Base-by-base conservation (phyloP, 2,329 filamentous ascomycete species). In the Aspergillus ustus region DNA sequence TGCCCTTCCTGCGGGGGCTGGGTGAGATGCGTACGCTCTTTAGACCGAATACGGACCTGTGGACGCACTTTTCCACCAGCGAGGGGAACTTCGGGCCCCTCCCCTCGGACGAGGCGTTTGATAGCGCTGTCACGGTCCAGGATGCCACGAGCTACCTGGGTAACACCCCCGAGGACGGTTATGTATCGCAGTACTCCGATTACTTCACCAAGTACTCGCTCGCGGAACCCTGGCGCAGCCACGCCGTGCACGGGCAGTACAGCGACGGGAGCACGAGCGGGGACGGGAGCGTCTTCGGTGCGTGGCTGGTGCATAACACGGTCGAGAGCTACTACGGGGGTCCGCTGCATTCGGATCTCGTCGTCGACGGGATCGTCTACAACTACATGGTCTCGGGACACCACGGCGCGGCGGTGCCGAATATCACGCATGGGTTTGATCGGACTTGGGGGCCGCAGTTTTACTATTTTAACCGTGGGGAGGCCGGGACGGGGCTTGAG, bases 191-290 rank as follows among this genome's bases (percentile, higher is more conserved):
- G 46, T 81, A 84, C 61, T 79, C 84, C 1, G 83, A 88, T 46
- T 89, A 88, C 71, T 89, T 88, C 67, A 89, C 87, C 20, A 89
- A 89, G 70, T 89, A 89, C 67, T 88, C 84, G 0, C 88, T 89
- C 61, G 78, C 81, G 6, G 84, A 85, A 59, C 79, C 79, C 69
- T 88, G 85, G 84, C 78, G 85, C 50, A 79, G 86, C 49, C 84
- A 87, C 61, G 79, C 80, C 40, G 85, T 83, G 2, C 85, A 88
- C 66, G 86, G 86, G 2, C 69, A 81, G 61, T 87, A 80, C 66
- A 79, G 80, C 2, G 83, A 84, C 70, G 84, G 84, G 1, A 80
- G 78, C 2, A 77, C 76, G 6, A 57, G 54, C n/a, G 86, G 80
- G n/a, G 65, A 76, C 19, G 82, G 82, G 17, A 80, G 78, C 1